Conservation (phyloP, 371 early-diverging fungal genomes). For the Ordospora colligata region DNA sequence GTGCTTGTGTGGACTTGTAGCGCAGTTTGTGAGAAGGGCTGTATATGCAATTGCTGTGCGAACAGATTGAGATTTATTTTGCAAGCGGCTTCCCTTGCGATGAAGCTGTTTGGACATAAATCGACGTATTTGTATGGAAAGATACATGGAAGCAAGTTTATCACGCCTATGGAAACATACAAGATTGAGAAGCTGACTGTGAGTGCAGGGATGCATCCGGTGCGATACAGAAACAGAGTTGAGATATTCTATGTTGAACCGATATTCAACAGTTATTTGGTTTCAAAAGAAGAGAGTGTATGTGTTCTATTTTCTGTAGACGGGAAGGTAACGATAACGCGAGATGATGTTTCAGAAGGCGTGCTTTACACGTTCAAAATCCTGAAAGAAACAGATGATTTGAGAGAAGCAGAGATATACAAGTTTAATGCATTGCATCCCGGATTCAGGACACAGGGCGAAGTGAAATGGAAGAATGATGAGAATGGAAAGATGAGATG, state of each 20-base stretch:
- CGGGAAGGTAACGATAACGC: slow-evolving; percentile 34
- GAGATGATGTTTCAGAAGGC: background rate
- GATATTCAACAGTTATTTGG: slow-evolving; percentile 49
- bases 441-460: background rate
- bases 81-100: slow-evolving; percentile 5
- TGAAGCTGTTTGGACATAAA: slow-evolving; percentile 33
- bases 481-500: background rate
- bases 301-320: slow-evolving; percentile 14
- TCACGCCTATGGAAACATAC: slow-evolving; percentile 19
- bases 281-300: slow-evolving; percentile 24
- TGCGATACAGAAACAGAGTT: background rate
- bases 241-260: slow-evolving; percentile 33
- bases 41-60: background rate
- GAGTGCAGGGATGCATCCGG: background rate
- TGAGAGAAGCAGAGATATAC: slow-evolving; percentile 25
- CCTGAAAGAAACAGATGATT: slow-evolving; percentile 19
- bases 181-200: background rate
- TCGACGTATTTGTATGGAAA: slow-evolving; percentile 45
- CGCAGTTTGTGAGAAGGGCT: background rate
- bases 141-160: slow-evolving; percentile 24
- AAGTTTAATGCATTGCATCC: slow-evolving; percentile 25
- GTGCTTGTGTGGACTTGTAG: background rate
- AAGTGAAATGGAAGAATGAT: background rate
- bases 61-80: background rate
- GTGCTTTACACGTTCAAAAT: slow-evolving; percentile 32